phyloP scores from a whole-genome alignment of 257 asterid species.

The Pogostemon cablin region DNA sequence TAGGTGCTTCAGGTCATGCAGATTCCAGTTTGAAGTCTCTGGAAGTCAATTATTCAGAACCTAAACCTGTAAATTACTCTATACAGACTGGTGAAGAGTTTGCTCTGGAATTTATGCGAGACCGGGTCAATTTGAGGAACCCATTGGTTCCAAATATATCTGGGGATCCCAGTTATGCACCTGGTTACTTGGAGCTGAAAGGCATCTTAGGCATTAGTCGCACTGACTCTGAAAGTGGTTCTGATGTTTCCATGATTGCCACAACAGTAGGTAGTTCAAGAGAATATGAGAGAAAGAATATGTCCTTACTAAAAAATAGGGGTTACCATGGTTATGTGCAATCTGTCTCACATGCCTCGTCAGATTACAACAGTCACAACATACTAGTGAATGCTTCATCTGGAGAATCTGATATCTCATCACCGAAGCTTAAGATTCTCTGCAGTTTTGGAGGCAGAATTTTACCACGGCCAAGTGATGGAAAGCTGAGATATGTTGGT shows the following conservation, averaged over 20 bases:
- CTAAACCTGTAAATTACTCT: conserved; percentile 81
- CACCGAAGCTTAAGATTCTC: conserved; percentile 64
- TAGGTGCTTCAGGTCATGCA: conserved; percentile 49
- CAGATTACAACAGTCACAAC: conserved; percentile 45
- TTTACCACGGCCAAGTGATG: conserved; percentile 91
- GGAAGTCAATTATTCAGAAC: conserved; percentile 48
- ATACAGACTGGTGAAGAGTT: conserved; percentile 98
- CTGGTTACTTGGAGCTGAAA: conserved; percentile 67
- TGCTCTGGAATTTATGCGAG: conserved; percentile 88
- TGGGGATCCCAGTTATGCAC: conserved; percentile 58
- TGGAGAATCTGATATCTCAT: conserved; percentile 58
- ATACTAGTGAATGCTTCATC: conserved; percentile 50
- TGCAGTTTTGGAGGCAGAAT: conserved; percentile 95
- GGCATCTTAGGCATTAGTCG: conserved; percentile 58
- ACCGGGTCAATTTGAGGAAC: conserved; percentile 63
- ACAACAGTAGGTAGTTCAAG: conserved; percentile 45
- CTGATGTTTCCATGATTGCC: conserved; percentile 60
- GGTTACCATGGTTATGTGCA: conserved; percentile 44
- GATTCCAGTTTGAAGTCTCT: conserved; percentile 44
- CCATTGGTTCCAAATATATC: conserved; percentile 51
- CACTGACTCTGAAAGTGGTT: conserved; percentile 61
- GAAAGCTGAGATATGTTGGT: conserved; percentile 90
- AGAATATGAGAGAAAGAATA: conserved; percentile 45
- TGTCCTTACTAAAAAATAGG: conserved; percentile 46
- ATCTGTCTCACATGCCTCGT: conserved; percentile 44